These are phyloP conservation scores for Kwoniella sp. DNA, from an alignment of 768 basidiomycete species.

Conservation along the genomic window DNA sequence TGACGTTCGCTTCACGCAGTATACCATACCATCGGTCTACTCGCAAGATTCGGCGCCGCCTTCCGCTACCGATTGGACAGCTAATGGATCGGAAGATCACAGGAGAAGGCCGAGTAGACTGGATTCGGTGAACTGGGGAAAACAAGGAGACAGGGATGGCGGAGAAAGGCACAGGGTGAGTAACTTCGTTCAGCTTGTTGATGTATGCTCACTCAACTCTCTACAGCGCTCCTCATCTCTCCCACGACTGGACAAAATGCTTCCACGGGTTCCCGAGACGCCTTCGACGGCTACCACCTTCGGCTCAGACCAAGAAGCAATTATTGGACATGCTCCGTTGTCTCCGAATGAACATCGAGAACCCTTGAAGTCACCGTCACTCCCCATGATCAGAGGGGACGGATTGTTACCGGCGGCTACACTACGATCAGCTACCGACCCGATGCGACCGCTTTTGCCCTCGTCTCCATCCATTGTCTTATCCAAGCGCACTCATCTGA, in stretches of 20 bases:
- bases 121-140: conserved; percentile 25
- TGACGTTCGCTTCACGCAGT: conserved; percentile 36
- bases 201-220: not conserved
- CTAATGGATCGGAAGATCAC: conserved; percentile 9
- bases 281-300: conserved; percentile 12
- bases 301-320: conserved; percentile 10
- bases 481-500: conserved; percentile 54
- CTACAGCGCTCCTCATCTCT: conserved; percentile 16
- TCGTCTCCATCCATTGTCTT: conserved; percentile 21
- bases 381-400: conserved; percentile 12
- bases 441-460: conserved; percentile 23
- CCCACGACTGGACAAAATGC: conserved; percentile 23
- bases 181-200: not conserved
- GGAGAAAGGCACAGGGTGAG: conserved; percentile 18
- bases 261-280: conserved; percentile 12
- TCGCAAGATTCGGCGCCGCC: conserved; percentile 40
- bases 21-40: conserved; percentile 30
- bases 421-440: conserved; percentile 26
- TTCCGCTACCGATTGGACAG: conserved; percentile 18
- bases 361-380: conserved; percentile 21
- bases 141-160: conserved; percentile 10
- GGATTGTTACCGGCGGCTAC: conserved; percentile 24
- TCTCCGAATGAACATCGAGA: conserved; percentile 9
- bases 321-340: conserved; percentile 16
- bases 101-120: conserved; percentile 19